A percentile compares a stretch with the other conserved stretches of the same genome.
These are phyloP conservation scores for Claviceps quebecensis DNA, from an alignment of 2,329 filamentous ascomycete genomes.

Conservation along the genomic window DNA sequence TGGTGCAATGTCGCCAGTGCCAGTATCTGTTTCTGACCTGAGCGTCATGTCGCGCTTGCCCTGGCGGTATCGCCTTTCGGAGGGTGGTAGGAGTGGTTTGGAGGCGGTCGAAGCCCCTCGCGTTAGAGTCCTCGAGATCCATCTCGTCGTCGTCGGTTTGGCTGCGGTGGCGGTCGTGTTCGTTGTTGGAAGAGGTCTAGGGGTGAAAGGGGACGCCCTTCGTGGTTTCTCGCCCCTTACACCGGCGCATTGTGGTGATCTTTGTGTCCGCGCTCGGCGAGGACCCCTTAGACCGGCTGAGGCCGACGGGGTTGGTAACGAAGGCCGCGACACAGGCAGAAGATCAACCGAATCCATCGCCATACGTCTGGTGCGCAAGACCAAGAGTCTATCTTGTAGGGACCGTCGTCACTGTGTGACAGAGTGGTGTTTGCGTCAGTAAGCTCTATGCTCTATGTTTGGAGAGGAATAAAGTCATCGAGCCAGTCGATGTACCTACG, in stretches of 20 bases:
- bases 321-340: slow-evolving; percentile 8
- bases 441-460: background rate
- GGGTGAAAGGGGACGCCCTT: slow-evolving; percentile 1
- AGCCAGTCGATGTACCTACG: background rate
- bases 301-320: slow-evolving; percentile 4
- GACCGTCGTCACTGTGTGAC: slow-evolving; percentile 1
- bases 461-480: background rate
- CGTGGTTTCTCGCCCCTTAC: slow-evolving; percentile 4
- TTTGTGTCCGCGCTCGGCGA: slow-evolving; percentile 2
- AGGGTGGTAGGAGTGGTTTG: slow-evolving; percentile 30
- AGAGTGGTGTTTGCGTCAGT: background rate
- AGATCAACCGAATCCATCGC: slow-evolving; percentile 12
- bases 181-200: background rate
- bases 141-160: slow-evolving; percentile 5
- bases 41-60: slow-evolving; percentile 22
- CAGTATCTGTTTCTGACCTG: slow-evolving; percentile 40
- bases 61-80: slow-evolving; percentile 31
- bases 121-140: slow-evolving; percentile 4
- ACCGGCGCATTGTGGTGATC: slow-evolving; percentile 2
- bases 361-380: slow-evolving; percentile 4
- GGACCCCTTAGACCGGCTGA: background rate
- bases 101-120: slow-evolving; percentile 10
- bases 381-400: slow-evolving; percentile 7
- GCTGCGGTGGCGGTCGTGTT: slow-evolving; percentile 6
- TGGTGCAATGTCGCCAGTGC: slow-evolving; percentile 41